phyloP scores from a whole-genome alignment of 768 basidiomycete species.

The Galerina sulciceps region DNA sequence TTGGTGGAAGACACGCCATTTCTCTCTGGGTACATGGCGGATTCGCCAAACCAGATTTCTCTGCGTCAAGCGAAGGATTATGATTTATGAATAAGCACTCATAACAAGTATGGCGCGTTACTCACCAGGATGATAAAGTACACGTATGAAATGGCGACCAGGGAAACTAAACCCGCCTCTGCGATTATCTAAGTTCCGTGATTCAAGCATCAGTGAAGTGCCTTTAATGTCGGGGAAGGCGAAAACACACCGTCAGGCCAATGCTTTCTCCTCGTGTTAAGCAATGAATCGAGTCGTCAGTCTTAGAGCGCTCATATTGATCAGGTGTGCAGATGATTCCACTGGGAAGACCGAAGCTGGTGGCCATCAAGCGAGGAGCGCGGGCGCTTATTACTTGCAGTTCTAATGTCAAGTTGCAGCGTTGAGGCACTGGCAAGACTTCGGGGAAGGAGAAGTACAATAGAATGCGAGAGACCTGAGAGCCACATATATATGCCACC shows the following conservation, averaged over 20 bases:
- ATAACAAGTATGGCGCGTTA: neutral
- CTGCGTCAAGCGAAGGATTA: conserved; percentile 10
- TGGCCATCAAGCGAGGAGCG: neutral
- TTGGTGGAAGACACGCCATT: conserved; percentile 31
- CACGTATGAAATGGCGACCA: conserved; percentile 35
- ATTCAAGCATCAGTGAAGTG: neutral
- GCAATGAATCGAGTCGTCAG: conserved; percentile 20
- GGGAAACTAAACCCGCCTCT: conserved; percentile 38
- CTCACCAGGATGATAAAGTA: conserved; percentile 35
- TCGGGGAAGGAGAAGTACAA: too few species aligned
- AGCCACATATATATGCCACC: too few species aligned
- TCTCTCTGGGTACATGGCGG: conserved; percentile 18
- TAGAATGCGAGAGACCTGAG: too few species aligned
- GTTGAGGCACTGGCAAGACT: too few species aligned
- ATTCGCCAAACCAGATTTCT: conserved; percentile 31
- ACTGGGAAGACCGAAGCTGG: neutral
- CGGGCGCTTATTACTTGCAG: too few species aligned
- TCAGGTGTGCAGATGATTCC: conserved; percentile 10
- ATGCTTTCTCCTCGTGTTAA: conserved; percentile 38
- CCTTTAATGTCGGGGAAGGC: neutral
- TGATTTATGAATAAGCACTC: neutral
- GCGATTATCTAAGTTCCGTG: conserved; percentile 31
- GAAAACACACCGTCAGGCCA: conserved; percentile 35
- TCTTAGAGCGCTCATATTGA: conserved; percentile 2
- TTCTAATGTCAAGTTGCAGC: too few species aligned